Evolutionary conservation across 2,329 filamentous ascomycete genomes (phyloP).

Genomic region (Cercospora sojina): DNA sequence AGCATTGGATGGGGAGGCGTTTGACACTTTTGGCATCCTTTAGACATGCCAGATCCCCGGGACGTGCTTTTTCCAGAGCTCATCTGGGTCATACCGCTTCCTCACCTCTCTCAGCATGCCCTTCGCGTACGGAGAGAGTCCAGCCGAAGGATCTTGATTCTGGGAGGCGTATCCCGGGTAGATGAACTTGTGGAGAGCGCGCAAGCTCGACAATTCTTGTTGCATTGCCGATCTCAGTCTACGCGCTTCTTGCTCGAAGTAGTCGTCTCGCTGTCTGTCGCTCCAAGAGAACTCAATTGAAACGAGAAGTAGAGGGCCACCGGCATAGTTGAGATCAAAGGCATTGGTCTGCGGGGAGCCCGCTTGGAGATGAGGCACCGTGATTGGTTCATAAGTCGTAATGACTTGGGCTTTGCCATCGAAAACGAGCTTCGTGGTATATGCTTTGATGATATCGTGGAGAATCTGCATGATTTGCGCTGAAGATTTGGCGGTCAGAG

Average conservation of each 20-base stretch:
- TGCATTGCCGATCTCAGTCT: slow-evolving; percentile 14
- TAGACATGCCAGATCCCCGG: slow-evolving; percentile 34
- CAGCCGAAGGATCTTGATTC: slow-evolving; percentile 39
- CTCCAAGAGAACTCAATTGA: slow-evolving; percentile 25
- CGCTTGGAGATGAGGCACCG: slow-evolving; percentile 24
- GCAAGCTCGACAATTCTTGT: slow-evolving; percentile 7
- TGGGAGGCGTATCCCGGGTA: slow-evolving; percentile 40
- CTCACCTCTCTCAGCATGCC: slow-evolving; percentile 32
- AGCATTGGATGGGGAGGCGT: background rate
- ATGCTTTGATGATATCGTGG: slow-evolving; percentile 20
- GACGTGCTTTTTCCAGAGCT: slow-evolving; percentile 35
- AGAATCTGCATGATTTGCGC: slow-evolving; percentile 19
- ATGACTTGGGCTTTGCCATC: slow-evolving; percentile 14
- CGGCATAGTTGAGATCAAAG: slow-evolving; percentile 19
- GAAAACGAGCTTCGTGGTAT: slow-evolving; percentile 14
- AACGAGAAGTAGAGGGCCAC: slow-evolving; percentile 23
- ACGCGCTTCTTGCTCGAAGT: slow-evolving; percentile 16
- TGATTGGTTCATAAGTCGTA: slow-evolving; percentile 27
- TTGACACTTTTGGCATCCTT: background rate
- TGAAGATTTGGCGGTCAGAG: slow-evolving; percentile 21
- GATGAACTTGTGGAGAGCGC: slow-evolving; percentile 21
- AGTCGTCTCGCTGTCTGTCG: slow-evolving; percentile 12
- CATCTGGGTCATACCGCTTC: slow-evolving; percentile 37
- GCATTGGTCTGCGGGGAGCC: slow-evolving; percentile 21
- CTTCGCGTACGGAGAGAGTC: slow-evolving; percentile 25